phyloP scores from a whole-genome alignment of 495 filamentous ascomycete species.

The Jackrogersella multiformis region DNA sequence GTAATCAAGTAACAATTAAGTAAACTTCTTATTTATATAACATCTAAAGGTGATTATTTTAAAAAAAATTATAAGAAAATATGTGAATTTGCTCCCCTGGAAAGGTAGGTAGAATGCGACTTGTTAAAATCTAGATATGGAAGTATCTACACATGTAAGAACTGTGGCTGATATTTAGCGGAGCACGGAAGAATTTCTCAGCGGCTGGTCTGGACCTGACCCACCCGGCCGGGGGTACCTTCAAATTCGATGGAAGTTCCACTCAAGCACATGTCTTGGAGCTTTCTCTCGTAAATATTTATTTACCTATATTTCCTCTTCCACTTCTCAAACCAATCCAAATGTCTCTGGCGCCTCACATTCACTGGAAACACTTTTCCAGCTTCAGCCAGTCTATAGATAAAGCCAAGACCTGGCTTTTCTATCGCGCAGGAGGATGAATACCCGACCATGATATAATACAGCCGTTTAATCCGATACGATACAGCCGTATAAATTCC shows the following conservation, averaged over 20 bases:
- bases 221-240: background rate
- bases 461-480: background rate
- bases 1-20: no score
- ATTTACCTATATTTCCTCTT: slow-evolving; percentile 6
- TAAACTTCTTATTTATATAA: no score
- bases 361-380: slow-evolving; percentile 33
- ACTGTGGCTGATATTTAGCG: no score
- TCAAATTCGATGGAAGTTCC: slow-evolving; percentile 31
- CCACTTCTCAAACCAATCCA: slow-evolving; percentile 18
- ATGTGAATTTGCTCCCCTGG: no score
- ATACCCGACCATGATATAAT: slow-evolving; percentile 22
- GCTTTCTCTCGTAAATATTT: slow-evolving; percentile 32
- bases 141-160: no score
- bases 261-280: slow-evolving; percentile 32
- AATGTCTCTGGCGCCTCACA: slow-evolving; percentile 41
- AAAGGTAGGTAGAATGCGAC: no score
- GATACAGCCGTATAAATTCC: slow-evolving; percentile 2
- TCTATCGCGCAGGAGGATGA: slow-evolving; percentile 28
- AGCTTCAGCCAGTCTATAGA: slow-evolving; percentile 28
- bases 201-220: background rate
- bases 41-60: no score
- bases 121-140: no score
- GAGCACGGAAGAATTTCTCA: slow-evolving; percentile 24
- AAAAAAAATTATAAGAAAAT: no score
- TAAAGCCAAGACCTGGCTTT: slow-evolving; percentile 11